phyloP scores from a whole-genome alignment of 306 rosid species.

The Cicer arietinum region DNA sequence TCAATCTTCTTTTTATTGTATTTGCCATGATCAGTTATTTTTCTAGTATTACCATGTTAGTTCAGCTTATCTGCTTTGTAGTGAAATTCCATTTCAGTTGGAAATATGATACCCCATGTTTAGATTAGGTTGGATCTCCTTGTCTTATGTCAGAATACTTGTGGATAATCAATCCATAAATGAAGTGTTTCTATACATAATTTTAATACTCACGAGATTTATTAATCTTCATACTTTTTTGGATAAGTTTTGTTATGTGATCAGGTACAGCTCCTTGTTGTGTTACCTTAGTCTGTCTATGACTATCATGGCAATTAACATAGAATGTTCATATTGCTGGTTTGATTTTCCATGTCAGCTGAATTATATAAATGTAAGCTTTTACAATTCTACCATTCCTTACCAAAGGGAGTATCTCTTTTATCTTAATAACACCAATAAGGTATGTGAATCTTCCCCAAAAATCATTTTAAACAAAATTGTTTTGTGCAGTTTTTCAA shows the following conservation, averaged over 20 bases:
- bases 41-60: constrained; percentile 45
- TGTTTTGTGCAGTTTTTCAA: neutral
- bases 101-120: constrained; percentile 49
- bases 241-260: constrained; percentile 29
- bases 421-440: neutral
- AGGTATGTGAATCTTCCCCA: neutral
- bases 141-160: constrained; percentile 42
- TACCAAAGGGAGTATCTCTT: neutral
- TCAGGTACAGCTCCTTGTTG: constrained; percentile 32
- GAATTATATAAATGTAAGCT: no score
- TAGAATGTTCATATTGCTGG: neutral
- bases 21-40: constrained; percentile 46
- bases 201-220: constrained; percentile 35
- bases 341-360: no score
- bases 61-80: constrained; percentile 40
- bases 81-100: constrained; percentile 51
- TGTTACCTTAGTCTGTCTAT: neutral
- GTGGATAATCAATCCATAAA: constrained; percentile 50
- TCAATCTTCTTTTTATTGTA: constrained; percentile 52
- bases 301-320: constrained; percentile 5
- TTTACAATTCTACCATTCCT: neutral
- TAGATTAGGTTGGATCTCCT: constrained; percentile 41
- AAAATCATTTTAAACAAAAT: neutral
- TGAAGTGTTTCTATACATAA: constrained; percentile 42
- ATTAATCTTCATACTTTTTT: constrained; percentile 23